Base-by-base conservation (phyloP, 495 filamentous ascomycete genomes). In the Annulohypoxylon nitens region DNA sequence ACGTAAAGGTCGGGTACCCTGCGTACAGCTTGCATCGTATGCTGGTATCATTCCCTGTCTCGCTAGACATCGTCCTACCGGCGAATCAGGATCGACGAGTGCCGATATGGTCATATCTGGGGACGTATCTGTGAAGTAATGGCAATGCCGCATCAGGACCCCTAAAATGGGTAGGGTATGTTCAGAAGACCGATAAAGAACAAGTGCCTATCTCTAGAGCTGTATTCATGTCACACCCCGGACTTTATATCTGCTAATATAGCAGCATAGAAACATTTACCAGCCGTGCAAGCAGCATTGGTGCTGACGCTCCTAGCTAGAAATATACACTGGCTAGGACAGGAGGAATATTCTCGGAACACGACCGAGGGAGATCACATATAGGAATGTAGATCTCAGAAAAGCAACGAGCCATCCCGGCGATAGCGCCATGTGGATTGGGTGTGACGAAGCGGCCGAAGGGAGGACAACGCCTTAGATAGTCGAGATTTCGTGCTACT, bases 251-350 rank as follows among this genome's bases (percentile, higher is more conserved):
- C 8, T 30, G 36, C 20, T 41, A 57, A 54, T 25, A 14, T 36
- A 16, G n/a, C 41, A 43, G 34, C 54, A 54, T n/a, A 30, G 14
- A 59, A n/a, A 51, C 26, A 64, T 62, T 67, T 62, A 72, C 25
- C 70, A 67, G 64, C 58, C 70, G 59, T 53, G 63, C n/a, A 33
- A 12, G 53, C 30, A 10, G 55, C 45, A 36, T 16, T 23, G 36
- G 39, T 61, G 20, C 14, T 57, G 25, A 11, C 0, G 4, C n/a
- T 34, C 25, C 7, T 37, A 16, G 1, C n/a, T 12, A n/a, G 47
- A 18, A 18, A 47, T 14, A 18, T 14, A 10, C 9, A 14, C 8
- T 58, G 1, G 51, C 61, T 51, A 47, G 58, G n/a, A 23, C 45
- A 26, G 48, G 4, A 48, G 37, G 34, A 8, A 55, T 39, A 8